These are phyloP conservation scores for Galeopsis tetrahit DNA, from an alignment of 257 asterid species.

Conservation along the genomic window DNA sequence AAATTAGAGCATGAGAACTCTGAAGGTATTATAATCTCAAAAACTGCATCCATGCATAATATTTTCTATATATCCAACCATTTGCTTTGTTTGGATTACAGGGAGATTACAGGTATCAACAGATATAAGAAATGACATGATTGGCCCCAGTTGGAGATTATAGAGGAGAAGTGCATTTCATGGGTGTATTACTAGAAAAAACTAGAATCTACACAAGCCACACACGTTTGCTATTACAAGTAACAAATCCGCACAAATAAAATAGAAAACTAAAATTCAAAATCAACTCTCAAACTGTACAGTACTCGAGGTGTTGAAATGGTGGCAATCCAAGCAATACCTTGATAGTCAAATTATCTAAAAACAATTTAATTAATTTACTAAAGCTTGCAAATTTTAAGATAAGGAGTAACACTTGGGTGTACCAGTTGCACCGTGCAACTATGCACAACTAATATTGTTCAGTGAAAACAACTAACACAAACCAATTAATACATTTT, in stretches of 20 bases:
- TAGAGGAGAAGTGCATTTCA: conserved; percentile 14
- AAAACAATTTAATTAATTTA: background rate
- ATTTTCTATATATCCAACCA: background rate
- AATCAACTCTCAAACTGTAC: background rate
- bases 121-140: background rate
- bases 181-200: background rate
- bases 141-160: conserved; percentile 2
- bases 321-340: conserved; percentile 13
- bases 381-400: background rate
- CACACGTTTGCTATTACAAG: background rate
- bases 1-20: background rate
- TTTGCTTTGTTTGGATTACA: background rate
- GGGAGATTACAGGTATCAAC: background rate
- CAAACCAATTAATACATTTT: too few species aligned
- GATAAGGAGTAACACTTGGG: background rate
- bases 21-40: background rate
- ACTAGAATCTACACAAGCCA: conserved; percentile 4
- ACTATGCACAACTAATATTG: too few species aligned
- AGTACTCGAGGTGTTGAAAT: conserved; percentile 8
- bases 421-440: too few species aligned
- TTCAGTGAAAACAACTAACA: too few species aligned
- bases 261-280: background rate
- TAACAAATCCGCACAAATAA: background rate
- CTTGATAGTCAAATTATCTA: background rate
- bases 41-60: background rate